Evolutionary conservation across 176 grass and related monocot genomes (phyloP), one percentile per base, ranked within the genome.

Genomic region (Rhynchospora pubera): DNA sequence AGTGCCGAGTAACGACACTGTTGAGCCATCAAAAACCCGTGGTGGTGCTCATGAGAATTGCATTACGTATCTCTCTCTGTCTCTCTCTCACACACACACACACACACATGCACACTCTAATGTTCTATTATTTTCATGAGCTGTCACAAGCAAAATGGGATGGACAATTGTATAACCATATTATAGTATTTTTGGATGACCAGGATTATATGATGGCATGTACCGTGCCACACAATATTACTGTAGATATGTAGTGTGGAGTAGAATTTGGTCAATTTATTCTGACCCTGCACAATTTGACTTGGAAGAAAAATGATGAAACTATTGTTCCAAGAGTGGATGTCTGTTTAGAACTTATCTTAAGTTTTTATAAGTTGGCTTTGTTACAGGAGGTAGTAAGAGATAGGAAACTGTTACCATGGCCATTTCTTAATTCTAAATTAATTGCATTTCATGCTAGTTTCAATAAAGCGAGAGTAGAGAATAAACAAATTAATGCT

Each of bases 11-110:
- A 90, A 85, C 32, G 97, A 96, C 3, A 78, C 83, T 0, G 91
- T 95, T 56, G 97, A 99, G 79, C 91, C 89, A 12, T 87, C 97
- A 57, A 93, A 91, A 63, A 79, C 87, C 58, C 91, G 93, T 0
- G 93, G 97, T 1, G 91, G 97, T 23, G 97, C 89, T 65, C 97
- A 99, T 76, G 97, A 95, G 78, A 99, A 99, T 57, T 96, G 97
- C 91, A 99, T 99, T 85, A 96, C 87, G 97, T 99, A 93, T 14
- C 0, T 9, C 71, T 81, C 70, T 84, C 34, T 71, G 42, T 85
- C 21, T 28, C 6, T 50, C 34, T 80, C 70, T 13, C 59, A 68
- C 77, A 10, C 68, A 5, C 34, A 5, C 34, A n/a, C n/a, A 5
- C 34, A 5, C 34, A 5, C 34, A 5, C 34, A 5, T 2, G 2